phyloP scores from a whole-genome alignment of 768 basidiomycete species.

The Pholiota microspora region DNA sequence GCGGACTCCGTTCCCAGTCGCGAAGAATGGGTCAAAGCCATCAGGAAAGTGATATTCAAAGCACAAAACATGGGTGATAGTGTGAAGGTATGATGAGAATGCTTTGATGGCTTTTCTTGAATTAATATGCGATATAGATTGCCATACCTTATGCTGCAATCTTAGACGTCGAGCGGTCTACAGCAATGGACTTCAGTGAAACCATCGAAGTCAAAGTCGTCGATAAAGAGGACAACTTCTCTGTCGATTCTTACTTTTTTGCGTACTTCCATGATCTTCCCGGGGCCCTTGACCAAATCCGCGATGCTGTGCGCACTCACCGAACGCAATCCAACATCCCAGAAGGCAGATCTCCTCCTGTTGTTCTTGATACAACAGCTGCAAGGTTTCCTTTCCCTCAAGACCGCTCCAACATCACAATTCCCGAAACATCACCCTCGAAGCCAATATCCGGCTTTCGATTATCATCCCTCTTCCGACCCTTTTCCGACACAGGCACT shows the following conservation, averaged over 20 bases:
- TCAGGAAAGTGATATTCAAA: conserved; percentile 92
- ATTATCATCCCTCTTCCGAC: conserved; percentile 62
- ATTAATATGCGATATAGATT: conserved; percentile 45
- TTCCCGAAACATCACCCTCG: conserved; percentile 25
- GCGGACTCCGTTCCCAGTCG: conserved; percentile 82
- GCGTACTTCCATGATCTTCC: conserved; percentile 89
- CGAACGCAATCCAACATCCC: conserved; percentile 30
- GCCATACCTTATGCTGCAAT: conserved; percentile 92
- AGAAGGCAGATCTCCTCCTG: conserved; percentile 31
- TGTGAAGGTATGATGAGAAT: conserved; percentile 65
- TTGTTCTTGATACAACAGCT: conserved; percentile 61
- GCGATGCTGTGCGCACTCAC: conserved; percentile 65
- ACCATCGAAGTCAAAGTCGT: conserved; percentile 93
- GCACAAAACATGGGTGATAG: conserved; percentile 95
- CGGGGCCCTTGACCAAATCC: conserved; percentile 76
- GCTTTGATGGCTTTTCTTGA: background rate
- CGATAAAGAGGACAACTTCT: conserved; percentile 77
- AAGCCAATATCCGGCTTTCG: conserved; percentile 53
- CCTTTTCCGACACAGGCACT: conserved; percentile 55
- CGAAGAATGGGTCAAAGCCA: conserved; percentile 95
- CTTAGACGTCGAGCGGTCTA: conserved; percentile 83
- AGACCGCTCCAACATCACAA: conserved; percentile 42
- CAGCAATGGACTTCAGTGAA: conserved; percentile 93
- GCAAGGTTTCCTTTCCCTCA: conserved; percentile 32
- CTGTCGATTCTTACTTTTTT: conserved; percentile 88